Percentiles rank a stretch among this genome's conserved stretches.
Evolutionary conservation across 768 basidiomycete species (phyloP).

Genomic region (Boletus tylopilopsis): DNA sequence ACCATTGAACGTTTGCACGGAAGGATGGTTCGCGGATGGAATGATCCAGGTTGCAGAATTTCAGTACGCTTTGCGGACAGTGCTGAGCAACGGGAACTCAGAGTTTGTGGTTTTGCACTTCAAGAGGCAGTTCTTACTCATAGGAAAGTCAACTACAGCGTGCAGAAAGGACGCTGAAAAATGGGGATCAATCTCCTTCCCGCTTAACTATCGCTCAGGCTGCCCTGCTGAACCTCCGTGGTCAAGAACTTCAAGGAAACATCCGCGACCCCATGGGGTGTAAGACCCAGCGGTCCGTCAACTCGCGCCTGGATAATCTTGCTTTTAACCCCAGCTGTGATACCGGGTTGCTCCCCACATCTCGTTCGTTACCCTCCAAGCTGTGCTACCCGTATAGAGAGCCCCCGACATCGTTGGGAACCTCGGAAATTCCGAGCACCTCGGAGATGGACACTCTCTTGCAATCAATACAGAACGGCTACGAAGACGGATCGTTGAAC

Average conservation of each 20-base stretch:
- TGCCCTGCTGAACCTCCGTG: conserved; percentile 69
- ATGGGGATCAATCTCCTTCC: conserved; percentile 59
- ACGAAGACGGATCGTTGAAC: conserved; percentile 14
- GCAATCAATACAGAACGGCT: conserved; percentile 31
- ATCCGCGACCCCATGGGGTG: conserved; percentile 1
- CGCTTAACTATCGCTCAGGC: conserved; percentile 77
- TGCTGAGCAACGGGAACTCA: conserved; percentile 69
- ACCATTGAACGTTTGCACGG: conserved; percentile 76
- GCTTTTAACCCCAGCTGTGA: not conserved
- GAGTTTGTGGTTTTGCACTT: conserved; percentile 42
- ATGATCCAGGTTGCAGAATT: conserved; percentile 71
- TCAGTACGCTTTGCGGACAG: conserved; percentile 81
- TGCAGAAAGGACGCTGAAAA: conserved; percentile 54
- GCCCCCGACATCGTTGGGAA: conserved; percentile 14
- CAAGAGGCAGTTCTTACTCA: not conserved
- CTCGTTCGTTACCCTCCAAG: conserved; percentile 21
- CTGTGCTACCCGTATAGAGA: conserved; percentile 15
- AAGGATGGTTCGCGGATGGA: conserved; percentile 74
- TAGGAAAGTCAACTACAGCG: conserved; percentile 40
- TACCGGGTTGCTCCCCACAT: conserved; percentile 9
- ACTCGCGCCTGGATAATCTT: conserved; percentile 3
- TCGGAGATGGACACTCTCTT: conserved; percentile 39
- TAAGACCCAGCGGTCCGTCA: conserved; percentile 9
- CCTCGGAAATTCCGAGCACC: conserved; percentile 25
- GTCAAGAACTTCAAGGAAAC: conserved; percentile 46